phyloP scores from a whole-genome alignment of 805 yeast species.

The Lipomyces orientalis region DNA sequence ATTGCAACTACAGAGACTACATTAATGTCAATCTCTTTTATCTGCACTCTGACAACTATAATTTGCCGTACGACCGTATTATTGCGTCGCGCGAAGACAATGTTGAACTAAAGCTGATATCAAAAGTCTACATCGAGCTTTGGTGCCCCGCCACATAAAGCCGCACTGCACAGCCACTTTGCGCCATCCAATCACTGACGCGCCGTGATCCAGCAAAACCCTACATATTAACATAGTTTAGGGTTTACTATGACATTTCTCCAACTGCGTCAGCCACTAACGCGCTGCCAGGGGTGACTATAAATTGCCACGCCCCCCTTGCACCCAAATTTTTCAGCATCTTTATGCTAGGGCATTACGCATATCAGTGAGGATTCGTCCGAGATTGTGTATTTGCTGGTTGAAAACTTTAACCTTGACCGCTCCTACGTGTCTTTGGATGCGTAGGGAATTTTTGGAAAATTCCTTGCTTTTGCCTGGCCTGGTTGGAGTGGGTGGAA shows the following conservation, averaged over 20 bases:
- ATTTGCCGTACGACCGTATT: not conserved
- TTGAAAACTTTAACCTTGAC: constrained; percentile 99
- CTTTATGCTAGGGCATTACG: constrained; percentile 99
- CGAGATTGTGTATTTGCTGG: constrained; percentile 99
- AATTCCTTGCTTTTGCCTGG: constrained; percentile 23
- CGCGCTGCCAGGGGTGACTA: not conserved
- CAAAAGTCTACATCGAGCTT: no score
- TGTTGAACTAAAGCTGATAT: no score
- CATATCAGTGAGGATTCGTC: constrained; percentile 99
- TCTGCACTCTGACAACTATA: not conserved
- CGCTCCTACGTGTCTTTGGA: constrained; percentile 51
- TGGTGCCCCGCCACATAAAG: no score
- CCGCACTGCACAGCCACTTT: not conserved
- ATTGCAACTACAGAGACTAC: not conserved
- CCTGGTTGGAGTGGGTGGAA: constrained; percentile 48
- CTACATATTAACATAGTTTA: not conserved
- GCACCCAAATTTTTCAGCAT: constrained; percentile 55
- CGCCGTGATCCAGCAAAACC: not conserved
- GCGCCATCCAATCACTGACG: not conserved
- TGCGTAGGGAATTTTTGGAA: constrained; percentile 49
- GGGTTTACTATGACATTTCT: not conserved
- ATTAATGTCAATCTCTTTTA: not conserved
- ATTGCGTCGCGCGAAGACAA: no score
- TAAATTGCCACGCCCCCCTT: constrained; percentile 15
- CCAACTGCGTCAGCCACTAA: not conserved